Evolutionary conservation across 306 rosid genomes (phyloP), one percentile per base, ranked within the genome.

Genomic region (Casuarina equisetifolia): DNA sequence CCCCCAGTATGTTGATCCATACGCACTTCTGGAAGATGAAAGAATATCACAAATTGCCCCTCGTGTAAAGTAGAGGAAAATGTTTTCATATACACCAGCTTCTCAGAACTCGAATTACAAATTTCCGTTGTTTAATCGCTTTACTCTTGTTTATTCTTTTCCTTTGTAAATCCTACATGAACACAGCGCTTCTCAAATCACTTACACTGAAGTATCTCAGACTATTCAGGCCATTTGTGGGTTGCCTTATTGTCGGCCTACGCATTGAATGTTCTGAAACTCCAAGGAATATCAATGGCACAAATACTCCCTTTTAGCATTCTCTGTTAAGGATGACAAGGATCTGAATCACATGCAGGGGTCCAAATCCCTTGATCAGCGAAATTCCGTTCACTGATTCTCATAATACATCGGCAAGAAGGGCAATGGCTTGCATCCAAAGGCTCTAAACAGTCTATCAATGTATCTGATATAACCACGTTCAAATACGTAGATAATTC

Each of bases 1-100:
- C 9, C 97, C 94, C 35, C 95, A 76, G 45, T 94, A 92, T 70
- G 83, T 92, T 62, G 96, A 94, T 85, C 98, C 98, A 32, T 94
- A 90, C 75, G 94, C 84, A 70, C 97, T 92, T 75, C 82, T 94
- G 70, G 96, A 92, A 82, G 98, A 94, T 45, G 98, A 94, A 64
- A 90, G 98, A 85, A 89, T 94, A 72, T 90, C 97, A 39, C 90
- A 89, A 85, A 88, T 84, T 39, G 92, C 94, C 36, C 93, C 97
- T 52, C 87, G 85, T 76, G 86, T 90, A 73, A 94, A 90, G 72
- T 94, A 51, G 84, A 77, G 81, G 78, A 9, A 83, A 50, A 59
- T 72, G 40, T 45, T 63, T 38, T 67, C 48, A 79, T 72, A 71
- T 82, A 79, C 81, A 20, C 76, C 76, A 80, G 79, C 74, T 69